Evolutionary conservation across 176 grass and related monocot genomes (phyloP).

Genomic region (Triticum urartu): DNA sequence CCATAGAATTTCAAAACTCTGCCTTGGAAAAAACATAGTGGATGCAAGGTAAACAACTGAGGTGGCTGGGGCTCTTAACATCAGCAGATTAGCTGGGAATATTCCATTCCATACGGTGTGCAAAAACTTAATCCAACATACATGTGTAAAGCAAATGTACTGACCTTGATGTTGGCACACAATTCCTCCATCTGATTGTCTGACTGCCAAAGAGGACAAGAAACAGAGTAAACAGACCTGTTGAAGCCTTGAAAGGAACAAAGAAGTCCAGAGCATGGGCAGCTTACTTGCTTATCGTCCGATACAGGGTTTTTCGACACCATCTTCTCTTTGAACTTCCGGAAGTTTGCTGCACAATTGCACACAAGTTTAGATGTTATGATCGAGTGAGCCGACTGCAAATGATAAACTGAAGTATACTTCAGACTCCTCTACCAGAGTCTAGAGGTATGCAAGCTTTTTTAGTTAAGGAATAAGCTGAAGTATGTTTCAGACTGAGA

Average conservation of each 20-base stretch:
- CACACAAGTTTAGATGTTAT: slow-evolving; percentile 15
- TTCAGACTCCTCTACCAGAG: too few species aligned
- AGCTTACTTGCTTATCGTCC: slow-evolving; percentile 63
- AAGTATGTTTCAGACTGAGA: too few species aligned
- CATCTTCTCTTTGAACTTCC: slow-evolving; percentile 95
- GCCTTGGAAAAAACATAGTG: not conserved
- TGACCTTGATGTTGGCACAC: slow-evolving; percentile 79
- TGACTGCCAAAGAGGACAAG: slow-evolving; percentile 30
- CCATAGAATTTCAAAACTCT: not conserved
- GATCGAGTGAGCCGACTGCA: not conserved
- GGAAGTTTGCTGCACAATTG: slow-evolving; percentile 56
- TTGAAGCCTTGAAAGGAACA: not conserved
- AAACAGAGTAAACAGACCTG: not conserved
- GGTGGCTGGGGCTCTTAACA: not conserved
- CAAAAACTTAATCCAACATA: not conserved
- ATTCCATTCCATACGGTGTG: not conserved
- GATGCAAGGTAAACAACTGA: not conserved
- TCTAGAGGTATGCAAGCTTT: too few species aligned
- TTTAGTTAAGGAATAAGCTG: too few species aligned
- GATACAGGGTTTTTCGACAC: slow-evolving; percentile 45
- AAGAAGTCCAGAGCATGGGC: not conserved
- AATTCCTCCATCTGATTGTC: slow-evolving; percentile 74
- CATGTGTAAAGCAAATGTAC: slow-evolving; percentile 12
- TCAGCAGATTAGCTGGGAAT: not conserved
- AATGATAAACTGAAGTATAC: not conserved